Evolutionary conservation across 305 asterid species (phyloP).

Genomic region (Petunia hybrid): DNA sequence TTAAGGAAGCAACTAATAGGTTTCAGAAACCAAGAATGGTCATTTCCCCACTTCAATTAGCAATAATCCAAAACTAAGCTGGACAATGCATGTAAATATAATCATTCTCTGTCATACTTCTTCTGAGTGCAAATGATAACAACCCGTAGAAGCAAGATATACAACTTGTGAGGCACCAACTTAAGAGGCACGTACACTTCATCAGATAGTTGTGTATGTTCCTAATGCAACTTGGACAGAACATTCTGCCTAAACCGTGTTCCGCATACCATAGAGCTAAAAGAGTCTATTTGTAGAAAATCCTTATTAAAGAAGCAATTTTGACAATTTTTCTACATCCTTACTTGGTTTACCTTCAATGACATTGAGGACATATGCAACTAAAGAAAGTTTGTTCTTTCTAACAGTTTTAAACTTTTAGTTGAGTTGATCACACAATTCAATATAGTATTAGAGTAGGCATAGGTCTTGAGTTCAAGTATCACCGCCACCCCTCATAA

Average conservation of each 20-base stretch:
- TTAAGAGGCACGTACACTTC: background rate
- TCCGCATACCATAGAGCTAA: background rate
- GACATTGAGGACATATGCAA: background rate
- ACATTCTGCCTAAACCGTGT: conserved; percentile 16
- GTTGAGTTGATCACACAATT: background rate
- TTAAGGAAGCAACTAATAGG: conserved; percentile 20
- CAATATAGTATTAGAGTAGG: background rate
- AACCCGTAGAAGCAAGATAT: background rate
- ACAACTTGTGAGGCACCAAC: background rate
- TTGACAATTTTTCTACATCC: background rate
- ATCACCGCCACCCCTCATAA: background rate
- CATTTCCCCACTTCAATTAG: conserved; percentile 12
- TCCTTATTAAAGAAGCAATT: background rate
- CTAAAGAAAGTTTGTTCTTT: background rate
- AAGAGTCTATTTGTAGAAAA: conserved; percentile 8
- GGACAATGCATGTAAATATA: background rate
- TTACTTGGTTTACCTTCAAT: background rate
- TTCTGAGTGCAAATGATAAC: background rate
- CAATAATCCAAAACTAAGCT: background rate
- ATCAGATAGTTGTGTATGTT: conserved; percentile 1
- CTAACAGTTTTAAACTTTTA: background rate
- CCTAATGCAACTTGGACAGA: conserved; percentile 11
- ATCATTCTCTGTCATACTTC: conserved; percentile 27
- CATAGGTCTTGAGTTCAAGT: conserved; percentile 5
- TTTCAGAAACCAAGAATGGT: background rate